Percentiles rank a stretch among this genome's conserved stretches.
Evolutionary conservation across 495 filamentous ascomycete genomes (phyloP).

Genomic region (Cercophora scortea): DNA sequence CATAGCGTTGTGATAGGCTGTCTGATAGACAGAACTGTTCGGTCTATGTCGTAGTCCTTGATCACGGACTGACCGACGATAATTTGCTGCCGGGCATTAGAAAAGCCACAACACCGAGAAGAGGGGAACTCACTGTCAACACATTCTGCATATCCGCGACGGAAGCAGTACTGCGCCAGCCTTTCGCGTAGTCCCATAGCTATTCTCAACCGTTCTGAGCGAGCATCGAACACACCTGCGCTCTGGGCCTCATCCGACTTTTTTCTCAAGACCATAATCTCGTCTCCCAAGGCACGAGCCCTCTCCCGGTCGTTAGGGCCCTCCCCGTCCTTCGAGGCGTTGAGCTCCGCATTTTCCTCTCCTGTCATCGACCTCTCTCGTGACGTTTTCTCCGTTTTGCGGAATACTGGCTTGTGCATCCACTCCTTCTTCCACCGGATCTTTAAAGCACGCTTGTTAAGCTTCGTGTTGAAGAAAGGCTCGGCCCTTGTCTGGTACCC

Average conservation of each 20-base stretch:
- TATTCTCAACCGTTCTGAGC: constrained; percentile 4
- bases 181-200: constrained; percentile 4
- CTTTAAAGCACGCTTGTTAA: constrained; percentile 8
- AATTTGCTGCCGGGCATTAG: constrained; percentile 3
- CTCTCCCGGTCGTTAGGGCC: neutral
- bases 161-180: constrained; percentile 5
- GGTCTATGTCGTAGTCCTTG: constrained; percentile 6
- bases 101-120: neutral
- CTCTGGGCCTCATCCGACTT: constrained; percentile 6
- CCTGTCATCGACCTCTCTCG: neutral
- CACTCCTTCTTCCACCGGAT: constrained; percentile 10
- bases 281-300: neutral
- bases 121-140: constrained; percentile 7
- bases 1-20: constrained; percentile 8
- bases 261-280: constrained; percentile 5
- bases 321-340: neutral
- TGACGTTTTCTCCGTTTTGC: neutral
- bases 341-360: neutral
- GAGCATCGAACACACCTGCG: constrained; percentile 5
- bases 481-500: constrained; percentile 8
- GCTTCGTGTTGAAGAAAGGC: constrained; percentile 8
- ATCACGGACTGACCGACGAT: constrained; percentile 7
- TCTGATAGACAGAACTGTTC: constrained; percentile 10
- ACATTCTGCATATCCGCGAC: constrained; percentile 6
- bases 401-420: constrained; percentile 8